Conservation (phyloP, 2,329 filamentous ascomycete genomes). For the Kalaharituber pfeilii region DNA sequence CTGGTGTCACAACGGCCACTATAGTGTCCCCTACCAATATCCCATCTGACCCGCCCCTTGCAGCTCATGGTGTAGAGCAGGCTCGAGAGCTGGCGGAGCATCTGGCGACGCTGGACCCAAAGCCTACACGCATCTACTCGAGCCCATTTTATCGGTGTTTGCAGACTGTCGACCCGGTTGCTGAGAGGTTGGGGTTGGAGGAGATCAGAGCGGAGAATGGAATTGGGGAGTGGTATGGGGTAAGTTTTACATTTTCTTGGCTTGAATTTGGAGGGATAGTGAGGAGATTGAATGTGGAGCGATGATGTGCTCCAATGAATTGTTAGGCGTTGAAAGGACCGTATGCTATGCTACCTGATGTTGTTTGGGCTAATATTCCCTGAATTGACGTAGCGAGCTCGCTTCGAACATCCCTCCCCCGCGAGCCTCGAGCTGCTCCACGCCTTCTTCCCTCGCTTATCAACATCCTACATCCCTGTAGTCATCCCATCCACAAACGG, state of each 20-base stretch:
- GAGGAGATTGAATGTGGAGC: too few species aligned
- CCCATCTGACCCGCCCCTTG: conserved; percentile 70
- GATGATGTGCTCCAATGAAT: too few species aligned
- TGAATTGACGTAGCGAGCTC: conserved; percentile 19
- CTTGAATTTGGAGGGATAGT: not conserved
- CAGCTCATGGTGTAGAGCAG: conserved; percentile 71
- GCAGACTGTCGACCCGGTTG: conserved; percentile 60
- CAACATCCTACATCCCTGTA: conserved; percentile 40
- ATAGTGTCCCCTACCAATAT: conserved; percentile 75
- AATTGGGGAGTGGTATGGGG: conserved; percentile 13
- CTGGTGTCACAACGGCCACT: conserved; percentile 56
- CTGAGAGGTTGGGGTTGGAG: conserved; percentile 30
- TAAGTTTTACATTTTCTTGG: not conserved
- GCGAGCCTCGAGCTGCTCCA: conserved; percentile 46
- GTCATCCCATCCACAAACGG: conserved; percentile 54
- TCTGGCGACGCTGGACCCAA: conserved; percentile 44
- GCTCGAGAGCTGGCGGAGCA: conserved; percentile 56
- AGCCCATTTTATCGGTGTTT: conserved; percentile 78
- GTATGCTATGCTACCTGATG: not conserved
- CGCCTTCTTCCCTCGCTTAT: conserved; percentile 44
- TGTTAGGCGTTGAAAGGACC: too few species aligned
- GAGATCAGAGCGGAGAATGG: conserved; percentile 24
- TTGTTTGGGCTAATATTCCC: not conserved
- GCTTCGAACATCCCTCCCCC: conserved; percentile 69
- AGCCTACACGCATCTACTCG: conserved; percentile 61